These are phyloP conservation scores for Lachancea mirantina DNA, from an alignment of 805 yeast genomes.

Conservation along the genomic window DNA sequence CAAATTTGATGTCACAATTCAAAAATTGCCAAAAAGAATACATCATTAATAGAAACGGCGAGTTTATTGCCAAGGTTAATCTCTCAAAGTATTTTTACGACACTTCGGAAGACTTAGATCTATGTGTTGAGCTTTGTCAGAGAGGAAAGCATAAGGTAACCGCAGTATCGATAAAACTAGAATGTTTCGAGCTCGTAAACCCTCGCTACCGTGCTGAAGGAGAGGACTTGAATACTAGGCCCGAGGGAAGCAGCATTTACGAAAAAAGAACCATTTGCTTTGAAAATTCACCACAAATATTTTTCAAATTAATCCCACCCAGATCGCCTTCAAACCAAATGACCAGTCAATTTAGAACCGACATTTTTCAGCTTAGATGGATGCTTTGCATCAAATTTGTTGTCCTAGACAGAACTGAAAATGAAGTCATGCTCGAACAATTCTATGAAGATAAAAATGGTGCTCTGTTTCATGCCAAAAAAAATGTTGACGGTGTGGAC, in stretches of 20 bases:
- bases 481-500: slow-evolving; percentile 33
- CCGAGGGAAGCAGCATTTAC: slow-evolving; percentile 19
- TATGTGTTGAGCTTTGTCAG: slow-evolving; percentile 31
- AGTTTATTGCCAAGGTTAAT: slow-evolving; percentile 34
- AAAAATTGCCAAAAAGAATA: slow-evolving; percentile 30
- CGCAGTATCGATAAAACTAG: slow-evolving; percentile 32
- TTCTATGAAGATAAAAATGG: slow-evolving; percentile 36
- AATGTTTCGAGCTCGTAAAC: slow-evolving; percentile 32
- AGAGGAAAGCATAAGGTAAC: slow-evolving; percentile 30
- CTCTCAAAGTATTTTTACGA: slow-evolving; percentile 38
- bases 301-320: slow-evolving; percentile 26
- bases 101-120: slow-evolving; percentile 40
- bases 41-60: slow-evolving; percentile 37
- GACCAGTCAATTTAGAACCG: slow-evolving; percentile 36
- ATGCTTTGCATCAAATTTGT: slow-evolving; percentile 33
- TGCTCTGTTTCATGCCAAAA: slow-evolving; percentile 27
- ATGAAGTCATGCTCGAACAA: slow-evolving; percentile 12
- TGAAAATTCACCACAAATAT: slow-evolving; percentile 23
- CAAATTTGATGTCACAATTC: slow-evolving; percentile 18
- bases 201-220: slow-evolving; percentile 23
- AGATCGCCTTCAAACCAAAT: slow-evolving; percentile 31
- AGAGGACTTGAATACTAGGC: slow-evolving; percentile 10
- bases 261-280: slow-evolving; percentile 29
- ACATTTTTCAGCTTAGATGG: slow-evolving; percentile 36
- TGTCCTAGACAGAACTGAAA: slow-evolving; percentile 13